Evolutionary conservation across 345 rosid species (phyloP).

Genomic region (Corchorus capsularis): DNA sequence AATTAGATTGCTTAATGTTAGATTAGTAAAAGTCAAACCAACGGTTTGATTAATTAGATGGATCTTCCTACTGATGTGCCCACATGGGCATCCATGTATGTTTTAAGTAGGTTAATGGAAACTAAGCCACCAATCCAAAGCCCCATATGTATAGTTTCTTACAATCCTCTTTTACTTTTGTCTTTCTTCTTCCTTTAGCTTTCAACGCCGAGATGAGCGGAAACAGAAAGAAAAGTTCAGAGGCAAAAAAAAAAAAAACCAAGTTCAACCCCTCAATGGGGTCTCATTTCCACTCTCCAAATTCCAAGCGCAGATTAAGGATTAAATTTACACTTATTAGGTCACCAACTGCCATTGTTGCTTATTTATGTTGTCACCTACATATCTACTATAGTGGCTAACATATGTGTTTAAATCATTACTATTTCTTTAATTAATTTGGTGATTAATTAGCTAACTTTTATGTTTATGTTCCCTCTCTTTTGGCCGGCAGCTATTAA

Average conservation of each 20-base stretch:
- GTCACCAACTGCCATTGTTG: slow-evolving; percentile 14
- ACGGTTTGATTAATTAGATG: slow-evolving; percentile 14
- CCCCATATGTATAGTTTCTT: not conserved
- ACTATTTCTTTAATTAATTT: not conserved
- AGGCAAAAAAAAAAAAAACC: not conserved
- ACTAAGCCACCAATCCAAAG: not conserved
- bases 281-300: not conserved
- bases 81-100: slow-evolving; percentile 9
- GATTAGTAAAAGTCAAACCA: slow-evolving; percentile 7
- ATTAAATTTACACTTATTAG: not conserved
- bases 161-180: not conserved
- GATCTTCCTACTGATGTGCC: not conserved
- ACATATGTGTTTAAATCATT: not conserved
- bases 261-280: not conserved
- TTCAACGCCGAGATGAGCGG: slow-evolving; percentile 25
- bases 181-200: slow-evolving; percentile 6
- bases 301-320: slow-evolving; percentile 17
- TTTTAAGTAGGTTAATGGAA: not conserved
- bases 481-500: not conserved
- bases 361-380: not conserved
- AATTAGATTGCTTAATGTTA: not conserved
- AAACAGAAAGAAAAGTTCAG: not conserved
- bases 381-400: not conserved
- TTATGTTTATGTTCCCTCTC: not conserved
- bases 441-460: not conserved